These are phyloP conservation scores for Yamadazyma endophytica DNA, from an alignment of 805 yeast genomes.

Conservation along the genomic window DNA sequence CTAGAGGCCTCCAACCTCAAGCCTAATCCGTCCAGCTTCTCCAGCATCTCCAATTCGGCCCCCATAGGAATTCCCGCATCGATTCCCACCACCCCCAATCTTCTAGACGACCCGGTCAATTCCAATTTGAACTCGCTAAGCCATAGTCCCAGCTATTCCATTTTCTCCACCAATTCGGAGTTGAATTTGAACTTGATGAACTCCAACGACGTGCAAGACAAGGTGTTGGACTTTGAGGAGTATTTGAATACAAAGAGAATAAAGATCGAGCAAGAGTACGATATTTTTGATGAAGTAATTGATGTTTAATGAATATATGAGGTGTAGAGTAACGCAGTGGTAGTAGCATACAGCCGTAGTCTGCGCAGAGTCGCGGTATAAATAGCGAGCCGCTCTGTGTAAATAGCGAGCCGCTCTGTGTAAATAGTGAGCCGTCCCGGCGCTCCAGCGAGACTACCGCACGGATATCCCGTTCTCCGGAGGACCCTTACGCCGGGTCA, in stretches of 20 bases:
- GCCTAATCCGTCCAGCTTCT: too few species aligned
- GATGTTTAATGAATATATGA: constrained; percentile 3
- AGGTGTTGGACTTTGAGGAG: constrained; percentile 3
- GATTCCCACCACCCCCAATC: neutral
- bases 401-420: too few species aligned
- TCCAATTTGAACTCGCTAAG: constrained; percentile 6
- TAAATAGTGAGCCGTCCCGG: too few species aligned
- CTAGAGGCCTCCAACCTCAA: constrained; percentile 1
- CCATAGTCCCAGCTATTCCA: constrained; percentile 13
- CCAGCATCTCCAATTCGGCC: too few species aligned
- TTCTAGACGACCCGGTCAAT: too few species aligned
- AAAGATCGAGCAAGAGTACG: constrained; percentile 6
- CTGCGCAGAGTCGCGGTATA: too few species aligned
- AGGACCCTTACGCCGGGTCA: too few species aligned
- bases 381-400: too few species aligned
- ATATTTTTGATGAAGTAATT: constrained; percentile 5
- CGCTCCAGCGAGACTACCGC: too few species aligned
- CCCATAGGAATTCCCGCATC: constrained; percentile 1
- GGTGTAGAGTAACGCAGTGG: constrained; percentile 1
- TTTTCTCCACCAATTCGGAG: constrained; percentile 9
- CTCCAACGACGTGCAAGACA: constrained; percentile 10
- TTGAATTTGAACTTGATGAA: constrained; percentile 8
- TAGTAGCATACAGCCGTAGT: neutral
- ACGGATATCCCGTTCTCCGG: too few species aligned
- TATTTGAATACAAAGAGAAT: constrained; percentile 8